These are phyloP conservation scores for Prototheca wickerhamii DNA, from an alignment of 163 green algal species.

Conservation along the genomic window DNA sequence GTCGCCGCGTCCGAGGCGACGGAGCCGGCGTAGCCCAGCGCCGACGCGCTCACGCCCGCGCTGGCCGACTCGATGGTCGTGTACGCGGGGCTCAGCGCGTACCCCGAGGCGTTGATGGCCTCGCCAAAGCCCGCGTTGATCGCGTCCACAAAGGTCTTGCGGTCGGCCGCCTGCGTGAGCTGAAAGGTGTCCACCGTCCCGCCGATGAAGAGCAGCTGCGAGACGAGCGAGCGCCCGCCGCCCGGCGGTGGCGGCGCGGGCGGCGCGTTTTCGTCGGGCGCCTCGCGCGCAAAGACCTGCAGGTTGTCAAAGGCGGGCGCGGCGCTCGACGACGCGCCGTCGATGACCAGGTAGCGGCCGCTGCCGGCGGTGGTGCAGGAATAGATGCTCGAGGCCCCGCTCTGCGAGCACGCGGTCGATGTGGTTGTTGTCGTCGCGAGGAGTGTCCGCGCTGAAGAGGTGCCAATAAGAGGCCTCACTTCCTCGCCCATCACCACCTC, in stretches of 20 bases:
- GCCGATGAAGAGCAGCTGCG: not conserved
- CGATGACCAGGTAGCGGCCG: conserved; percentile 7
- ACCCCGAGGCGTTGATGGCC: not conserved
- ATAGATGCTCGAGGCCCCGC: not conserved
- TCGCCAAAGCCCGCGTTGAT: not conserved
- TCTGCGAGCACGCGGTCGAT: not conserved
- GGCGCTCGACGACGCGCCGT: not conserved
- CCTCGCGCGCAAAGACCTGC: not conserved
- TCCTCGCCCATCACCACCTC: too few species aligned
- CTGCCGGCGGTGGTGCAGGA: not conserved
- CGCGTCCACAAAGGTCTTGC: not conserved
- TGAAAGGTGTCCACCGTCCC: not conserved
- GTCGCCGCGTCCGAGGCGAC: not conserved
- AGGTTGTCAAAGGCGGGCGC: not conserved
- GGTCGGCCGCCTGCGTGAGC: not conserved
- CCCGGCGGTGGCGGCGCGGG: not conserved
- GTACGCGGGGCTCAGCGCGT: not conserved
- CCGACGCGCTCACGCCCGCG: not conserved
- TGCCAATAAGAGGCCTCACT: too few species aligned
- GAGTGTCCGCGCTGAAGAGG: too few species aligned
- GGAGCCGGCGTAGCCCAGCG: not conserved
- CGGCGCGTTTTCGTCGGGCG: not conserved
- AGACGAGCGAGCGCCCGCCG: not conserved
- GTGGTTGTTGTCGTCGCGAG: too few species aligned
- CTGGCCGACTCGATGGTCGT: not conserved